Evolutionary conservation across 768 basidiomycete species (phyloP).

Genomic region (Boletus rex-veris): DNA sequence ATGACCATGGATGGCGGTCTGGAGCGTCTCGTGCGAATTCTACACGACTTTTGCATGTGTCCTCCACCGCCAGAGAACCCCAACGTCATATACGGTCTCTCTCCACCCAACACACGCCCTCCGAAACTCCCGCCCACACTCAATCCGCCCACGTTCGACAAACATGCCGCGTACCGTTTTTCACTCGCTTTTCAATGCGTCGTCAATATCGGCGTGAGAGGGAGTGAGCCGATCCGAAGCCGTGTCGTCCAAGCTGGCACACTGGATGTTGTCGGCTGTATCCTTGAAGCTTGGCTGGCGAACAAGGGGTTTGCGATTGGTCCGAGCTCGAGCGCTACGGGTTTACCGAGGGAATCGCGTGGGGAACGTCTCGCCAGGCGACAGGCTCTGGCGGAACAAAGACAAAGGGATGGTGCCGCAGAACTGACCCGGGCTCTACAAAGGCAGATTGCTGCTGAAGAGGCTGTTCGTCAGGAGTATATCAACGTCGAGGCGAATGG

Average conservation of each 20-base stretch:
- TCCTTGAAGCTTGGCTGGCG: conserved; percentile 90
- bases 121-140: conserved; percentile 56
- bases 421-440: conserved; percentile 58
- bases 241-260: conserved; percentile 94
- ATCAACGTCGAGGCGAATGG: conserved; percentile 3
- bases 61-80: conserved; percentile 82
- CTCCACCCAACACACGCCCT: conserved; percentile 57
- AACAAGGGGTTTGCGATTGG: conserved; percentile 85
- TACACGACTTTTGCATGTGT: conserved; percentile 82
- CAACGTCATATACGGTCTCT: conserved; percentile 71
- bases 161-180: conserved; percentile 84
- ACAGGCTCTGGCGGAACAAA: conserved; percentile 50
- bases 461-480: conserved; percentile 20
- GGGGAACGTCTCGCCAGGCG: conserved; percentile 68
- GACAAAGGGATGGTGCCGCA: conserved; percentile 53
- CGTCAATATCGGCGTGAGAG: conserved; percentile 94
- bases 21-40: conserved; percentile 89
- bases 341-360: conserved; percentile 67
- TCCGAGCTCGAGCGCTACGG: conserved; percentile 73
- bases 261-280: conserved; percentile 88
- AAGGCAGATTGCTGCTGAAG: conserved; percentile 42
- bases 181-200: conserved; percentile 95
- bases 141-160: conserved; percentile 70
- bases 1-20: conserved; percentile 98
- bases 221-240: conserved; percentile 87